Evolutionary conservation across 2,329 filamentous ascomycete genomes (phyloP), one percentile per base, ranked within the genome.

Genomic region (Macrophomina tecta): DNA sequence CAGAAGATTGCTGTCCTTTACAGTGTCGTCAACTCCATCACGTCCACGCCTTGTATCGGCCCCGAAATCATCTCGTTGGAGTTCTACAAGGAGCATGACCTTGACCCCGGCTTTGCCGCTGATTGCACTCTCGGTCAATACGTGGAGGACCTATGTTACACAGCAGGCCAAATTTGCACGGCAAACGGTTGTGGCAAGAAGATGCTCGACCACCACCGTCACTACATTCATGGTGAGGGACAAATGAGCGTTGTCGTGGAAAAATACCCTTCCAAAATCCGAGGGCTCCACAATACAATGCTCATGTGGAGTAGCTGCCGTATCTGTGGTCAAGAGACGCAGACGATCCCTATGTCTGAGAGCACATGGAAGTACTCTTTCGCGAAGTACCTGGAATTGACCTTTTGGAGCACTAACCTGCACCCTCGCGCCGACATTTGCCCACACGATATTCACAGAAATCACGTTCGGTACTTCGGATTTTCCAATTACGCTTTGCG

Each of bases 271-370:
- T 85, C 87, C 42, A 88, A 90, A 70, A 81, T 91, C 68, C 85
- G 87, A 68, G 85, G 88, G 1, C 80, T 89, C 78, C 85, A 87
- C 76, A 88, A 92, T 70, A 91, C 90, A 2, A 97, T 99, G 66
- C 87, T 94, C 67, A 97, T 99, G 93, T 99, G 96, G 96, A 98
- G 93, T 71, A 93, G 91, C 72, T 99, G 95, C 82, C 95, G 97
- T 73, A 85, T 92, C 36, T 99, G 96, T 78, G 90, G 92, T 63
- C 92, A 92, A 71, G 94, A 98, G 76, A 97, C 94, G 0, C 91
- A 93, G 46, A 89, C 94, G 56, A 91, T 92, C 71, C 89, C 90
- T 38, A 97, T 99, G 93, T 97, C 94, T 0, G 89, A 93, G 66
- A 93, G 89, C 73, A 96, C 94, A 0, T 99, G 93, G 91, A 97